A percentile compares a stretch with the other conserved stretches of the same genome.
Conservation (phyloP, 441 rosid species). For the Corymbia calophylla region DNA sequence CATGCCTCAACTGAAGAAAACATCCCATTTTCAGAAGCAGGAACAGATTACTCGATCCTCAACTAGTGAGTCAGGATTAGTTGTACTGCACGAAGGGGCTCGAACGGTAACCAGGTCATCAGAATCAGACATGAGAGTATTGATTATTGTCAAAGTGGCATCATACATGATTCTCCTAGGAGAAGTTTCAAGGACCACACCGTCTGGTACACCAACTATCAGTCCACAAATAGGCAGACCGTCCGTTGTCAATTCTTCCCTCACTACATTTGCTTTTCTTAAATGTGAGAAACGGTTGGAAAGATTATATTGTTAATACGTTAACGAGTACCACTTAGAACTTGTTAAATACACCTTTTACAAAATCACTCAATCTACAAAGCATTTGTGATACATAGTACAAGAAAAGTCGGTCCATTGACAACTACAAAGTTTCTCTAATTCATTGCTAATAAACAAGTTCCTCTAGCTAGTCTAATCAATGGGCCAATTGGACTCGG, state of each 20-base stretch:
- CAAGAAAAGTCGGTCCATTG: background rate
- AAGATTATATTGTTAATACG: background rate
- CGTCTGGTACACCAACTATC: background rate
- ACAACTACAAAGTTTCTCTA: background rate
- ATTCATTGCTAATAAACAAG: background rate
- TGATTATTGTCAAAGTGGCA: background rate
- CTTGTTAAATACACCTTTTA: background rate
- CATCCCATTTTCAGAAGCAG: background rate
- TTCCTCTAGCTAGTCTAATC: background rate
- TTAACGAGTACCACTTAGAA: background rate
- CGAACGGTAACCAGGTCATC: background rate
- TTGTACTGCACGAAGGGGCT: background rate
- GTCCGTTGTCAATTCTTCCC: background rate
- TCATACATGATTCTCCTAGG: background rate
- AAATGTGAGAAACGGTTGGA: background rate
- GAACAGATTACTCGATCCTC: background rate
- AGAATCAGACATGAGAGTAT: background rate
- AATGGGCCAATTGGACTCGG: background rate
- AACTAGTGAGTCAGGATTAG: background rate
- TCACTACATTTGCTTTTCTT: background rate
- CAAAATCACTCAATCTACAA: background rate
- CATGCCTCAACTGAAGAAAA: background rate
- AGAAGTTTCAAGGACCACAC: background rate
- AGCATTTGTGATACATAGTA: background rate
- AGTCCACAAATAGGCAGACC: background rate